Evolutionary conservation across 192 early-diverging fungal species (phyloP), one percentile per base, ranked within the genome.

Genomic region (Entomortierella parvispora): DNA sequence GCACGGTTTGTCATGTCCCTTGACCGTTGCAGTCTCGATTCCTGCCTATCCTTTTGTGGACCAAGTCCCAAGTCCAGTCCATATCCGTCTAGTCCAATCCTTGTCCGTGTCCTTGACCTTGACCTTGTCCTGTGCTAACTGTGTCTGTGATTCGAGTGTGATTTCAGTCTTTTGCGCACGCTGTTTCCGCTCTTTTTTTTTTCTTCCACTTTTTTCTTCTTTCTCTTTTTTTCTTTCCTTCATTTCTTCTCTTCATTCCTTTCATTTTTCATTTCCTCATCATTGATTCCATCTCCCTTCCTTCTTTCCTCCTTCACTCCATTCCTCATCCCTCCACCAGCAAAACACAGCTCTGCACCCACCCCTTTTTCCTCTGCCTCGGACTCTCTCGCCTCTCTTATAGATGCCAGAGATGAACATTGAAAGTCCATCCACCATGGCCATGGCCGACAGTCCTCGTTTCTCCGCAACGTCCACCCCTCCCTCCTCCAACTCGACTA

Each of bases 401-500:
- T 22, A 47, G 23, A 33, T 22, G 33, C 25, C 45, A n/a, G 40
- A 55, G 9, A 61, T 61, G 68, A 69, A 69, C 32, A 7, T 69
- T 11, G 58, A 69, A 26, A 61, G 56, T 47, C 42, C 50, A 29
- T 43, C 58, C n/a, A 62, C 68, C 58, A 51, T 58, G 29, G 37
- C 29, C 47, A 44, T 71, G 46, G 54, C 18, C 32, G 61, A 60
- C 50, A 61, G 18, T 31, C 31, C 66, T 52, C 31, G 18, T 32
- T 33, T 45, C 20, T 6, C 63, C 50, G 15, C 48, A 15, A 51
- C 23, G 22, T 28, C 63, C 43, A 6, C 44, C n/a, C 23, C 52
- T 31, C 9, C 52, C 52, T 22, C 52, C 28, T 54, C 23, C 28
- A 17, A 22, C 29, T 54, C 40, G 25, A 8, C 29, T 18, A 29